These are phyloP conservation scores for Plenodomus tracheiphilus DNA, from an alignment of 2,329 filamentous ascomycete species.

Conservation along the genomic window DNA sequence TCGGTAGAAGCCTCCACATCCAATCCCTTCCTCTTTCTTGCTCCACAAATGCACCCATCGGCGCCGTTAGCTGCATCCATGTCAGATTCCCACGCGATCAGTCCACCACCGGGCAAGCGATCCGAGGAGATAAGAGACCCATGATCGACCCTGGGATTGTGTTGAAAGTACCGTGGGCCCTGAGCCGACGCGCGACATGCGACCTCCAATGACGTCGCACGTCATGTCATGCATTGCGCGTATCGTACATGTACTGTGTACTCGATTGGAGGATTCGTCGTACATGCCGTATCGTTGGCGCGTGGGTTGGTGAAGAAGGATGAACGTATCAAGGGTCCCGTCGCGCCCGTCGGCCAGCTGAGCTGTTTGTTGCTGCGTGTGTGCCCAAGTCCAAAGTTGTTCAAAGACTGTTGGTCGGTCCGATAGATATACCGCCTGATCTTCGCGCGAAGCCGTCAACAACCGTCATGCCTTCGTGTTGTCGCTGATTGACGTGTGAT, in stretches of 20 bases:
- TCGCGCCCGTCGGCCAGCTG: not conserved
- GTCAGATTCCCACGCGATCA: not conserved
- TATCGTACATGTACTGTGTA: no score
- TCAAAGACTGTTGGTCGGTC: not conserved
- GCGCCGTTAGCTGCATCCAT: not conserved
- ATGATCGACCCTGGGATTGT: conserved; percentile 17
- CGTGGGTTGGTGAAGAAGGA: not conserved
- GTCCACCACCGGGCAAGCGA: conserved; percentile 17
- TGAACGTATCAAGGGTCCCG: not conserved
- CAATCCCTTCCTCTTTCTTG: not conserved
- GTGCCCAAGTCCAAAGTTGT: not conserved
- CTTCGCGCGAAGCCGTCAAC: not conserved
- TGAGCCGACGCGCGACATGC: no score
- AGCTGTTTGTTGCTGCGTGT: not conserved
- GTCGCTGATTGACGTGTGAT: no score
- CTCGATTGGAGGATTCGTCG: not conserved
- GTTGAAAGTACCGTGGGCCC: not conserved
- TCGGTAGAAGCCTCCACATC: not conserved
- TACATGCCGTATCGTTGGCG: conserved; percentile 6
- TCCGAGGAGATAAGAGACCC: conserved; percentile 18
- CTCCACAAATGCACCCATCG: conserved; percentile 2
- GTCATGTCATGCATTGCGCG: not conserved
- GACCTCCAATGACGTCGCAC: no score
- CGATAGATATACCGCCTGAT: not conserved
- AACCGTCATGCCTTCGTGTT: not conserved